These are phyloP conservation scores for Tuber microsphaerosporum DNA, from an alignment of 495 filamentous ascomycete species.

Conservation along the genomic window DNA sequence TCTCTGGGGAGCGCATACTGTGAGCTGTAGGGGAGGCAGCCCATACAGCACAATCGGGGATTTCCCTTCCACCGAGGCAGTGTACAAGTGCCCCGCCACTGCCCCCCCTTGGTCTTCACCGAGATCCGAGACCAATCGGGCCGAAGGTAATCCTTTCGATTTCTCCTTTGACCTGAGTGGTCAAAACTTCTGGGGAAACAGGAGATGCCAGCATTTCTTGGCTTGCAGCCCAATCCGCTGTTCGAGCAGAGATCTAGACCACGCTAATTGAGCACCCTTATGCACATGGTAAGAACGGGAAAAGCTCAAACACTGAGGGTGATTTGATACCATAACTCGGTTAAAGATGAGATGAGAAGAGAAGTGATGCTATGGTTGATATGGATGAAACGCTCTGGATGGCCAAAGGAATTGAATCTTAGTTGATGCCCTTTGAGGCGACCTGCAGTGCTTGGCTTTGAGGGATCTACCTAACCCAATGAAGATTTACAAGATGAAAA, in stretches of 20 bases:
- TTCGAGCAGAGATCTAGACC: background rate
- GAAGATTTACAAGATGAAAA: background rate
- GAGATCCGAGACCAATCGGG: conserved; percentile 1
- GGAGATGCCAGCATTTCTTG: background rate
- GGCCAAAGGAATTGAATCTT: background rate
- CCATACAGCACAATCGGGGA: background rate
- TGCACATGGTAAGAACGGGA: background rate
- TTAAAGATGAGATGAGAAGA: conserved; percentile 4
- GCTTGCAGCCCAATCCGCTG: conserved; percentile 2
- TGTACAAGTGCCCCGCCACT: background rate
- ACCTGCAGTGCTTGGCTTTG: background rate
- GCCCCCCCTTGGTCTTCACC: background rate
- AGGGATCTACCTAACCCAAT: background rate
- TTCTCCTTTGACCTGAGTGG: background rate
- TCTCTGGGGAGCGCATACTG: background rate
- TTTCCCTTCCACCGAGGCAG: background rate
- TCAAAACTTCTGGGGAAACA: background rate
- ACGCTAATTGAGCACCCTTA: background rate
- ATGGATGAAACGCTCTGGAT: background rate
- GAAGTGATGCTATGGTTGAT: background rate
- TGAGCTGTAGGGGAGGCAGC: background rate
- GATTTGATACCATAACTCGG: background rate
- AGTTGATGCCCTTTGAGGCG: background rate
- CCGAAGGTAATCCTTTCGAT: background rate
- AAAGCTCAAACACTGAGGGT: background rate